Evolutionary conservation across 2,329 filamentous ascomycete species (phyloP), one percentile per base, ranked within the genome.

Genomic region (Cladosporium sp.): DNA sequence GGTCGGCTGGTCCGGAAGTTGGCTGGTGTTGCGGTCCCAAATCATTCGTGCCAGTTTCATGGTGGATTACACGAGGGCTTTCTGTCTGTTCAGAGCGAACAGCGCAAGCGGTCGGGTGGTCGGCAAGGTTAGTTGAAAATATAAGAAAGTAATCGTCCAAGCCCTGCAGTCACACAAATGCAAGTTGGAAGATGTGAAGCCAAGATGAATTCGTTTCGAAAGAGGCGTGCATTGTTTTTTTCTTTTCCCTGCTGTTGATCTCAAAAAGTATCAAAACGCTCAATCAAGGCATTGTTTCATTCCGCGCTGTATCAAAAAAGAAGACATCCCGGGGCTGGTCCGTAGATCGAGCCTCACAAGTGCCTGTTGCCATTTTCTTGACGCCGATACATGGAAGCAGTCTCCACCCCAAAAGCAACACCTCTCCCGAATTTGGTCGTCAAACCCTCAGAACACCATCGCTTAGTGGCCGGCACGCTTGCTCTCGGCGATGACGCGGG

Each of bases 401-500:
- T 38, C 53, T 45, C 43, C 50, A 57, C 53, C 48, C 52, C 48
- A 47, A 45, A 54, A 42, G 53, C 38, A 38, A 40, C 45, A 48
- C 45, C 45, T 41, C 47, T 56, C 53, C 48, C 52, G 43, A 44
- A 43, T 53, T 27, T 41, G 36, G 37, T 48, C 45, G 39, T 48
- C 45, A 48, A 48, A 15, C 32, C n/a, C 30, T 39, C 44, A 40
- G 39, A 54, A 36, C 29, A 52, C 20, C 41, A 62, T 39, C 64
- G 64, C 74, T 80, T 85, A 86, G 77, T 85, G 83, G 75, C 77
- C 84, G 58, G 83, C 78, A 72, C 85, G 81, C 78, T 92, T 91
- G 73, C 91, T 86, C 82, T 97, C 93, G 70, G 92, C 89, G 73
- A 99, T 99, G 77, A 99, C 88, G 70, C 89, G 85, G 80, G 90